Conservation (phyloP, 208 protist species). For the Leishmania braziliensis region DNA sequence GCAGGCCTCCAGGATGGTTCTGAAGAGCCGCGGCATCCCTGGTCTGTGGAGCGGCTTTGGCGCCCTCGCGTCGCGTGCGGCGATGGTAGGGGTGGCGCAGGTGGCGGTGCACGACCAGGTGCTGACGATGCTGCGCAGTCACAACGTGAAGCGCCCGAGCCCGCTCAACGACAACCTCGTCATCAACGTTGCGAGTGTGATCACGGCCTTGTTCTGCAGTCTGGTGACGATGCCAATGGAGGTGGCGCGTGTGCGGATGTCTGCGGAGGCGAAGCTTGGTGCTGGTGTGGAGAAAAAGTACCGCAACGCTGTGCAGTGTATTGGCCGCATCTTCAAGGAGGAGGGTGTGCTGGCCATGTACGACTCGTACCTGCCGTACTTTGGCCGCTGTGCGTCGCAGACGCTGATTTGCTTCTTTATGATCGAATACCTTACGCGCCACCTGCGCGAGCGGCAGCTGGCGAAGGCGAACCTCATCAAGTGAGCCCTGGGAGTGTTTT, state of each 20-base stretch:
- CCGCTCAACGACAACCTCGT: constrained; percentile 72
- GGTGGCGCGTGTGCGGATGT: constrained; percentile 89
- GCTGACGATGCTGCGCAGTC: constrained; percentile 64
- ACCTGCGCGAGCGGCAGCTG: constrained; percentile 19
- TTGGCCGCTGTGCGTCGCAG: constrained; percentile 83
- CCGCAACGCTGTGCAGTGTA: constrained; percentile 77
- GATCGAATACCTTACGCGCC: constrained; percentile 80
- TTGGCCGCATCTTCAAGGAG: constrained; percentile 70
- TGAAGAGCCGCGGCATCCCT: constrained; percentile 50
- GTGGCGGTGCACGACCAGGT: constrained; percentile 94
- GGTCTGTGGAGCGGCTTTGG: constrained; percentile 89
- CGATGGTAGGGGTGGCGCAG: constrained; percentile 88
- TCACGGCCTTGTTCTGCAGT: constrained; percentile 86
- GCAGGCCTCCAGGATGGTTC: constrained; percentile 44
- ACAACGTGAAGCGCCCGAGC: constrained; percentile 38
- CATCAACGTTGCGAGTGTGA: constrained; percentile 76
- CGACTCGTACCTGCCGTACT: constrained; percentile 90
- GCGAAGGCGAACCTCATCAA: too few species aligned
- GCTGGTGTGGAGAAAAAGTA: constrained; percentile 64
- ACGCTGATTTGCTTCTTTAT: constrained; percentile 91
- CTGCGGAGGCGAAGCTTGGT: constrained; percentile 70
- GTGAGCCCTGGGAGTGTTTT: not conserved
- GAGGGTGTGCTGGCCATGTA: constrained; percentile 85
- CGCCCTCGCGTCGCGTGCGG: constrained; percentile 77
- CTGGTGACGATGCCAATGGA: constrained; percentile 92